Evolutionary conservation across 768 basidiomycete genomes (phyloP).

Genomic region (Auricularia heimuer): DNA sequence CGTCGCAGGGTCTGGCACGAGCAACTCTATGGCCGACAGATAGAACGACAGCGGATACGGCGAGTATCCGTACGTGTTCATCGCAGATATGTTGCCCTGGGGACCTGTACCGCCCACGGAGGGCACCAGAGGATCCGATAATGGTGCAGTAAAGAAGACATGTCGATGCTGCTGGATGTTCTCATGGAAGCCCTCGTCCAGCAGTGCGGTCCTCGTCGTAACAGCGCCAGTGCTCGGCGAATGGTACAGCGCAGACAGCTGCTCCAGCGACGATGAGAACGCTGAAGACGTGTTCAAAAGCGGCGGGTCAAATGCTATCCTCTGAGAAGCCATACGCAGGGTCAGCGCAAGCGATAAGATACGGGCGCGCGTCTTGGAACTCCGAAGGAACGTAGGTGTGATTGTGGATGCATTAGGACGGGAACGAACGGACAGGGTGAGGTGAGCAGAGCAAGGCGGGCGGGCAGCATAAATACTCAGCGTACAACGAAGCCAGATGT

Average conservation of each 20-base stretch:
- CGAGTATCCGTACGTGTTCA: constrained; percentile 86
- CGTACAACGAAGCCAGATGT: background rate
- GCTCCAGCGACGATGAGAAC: constrained; percentile 63
- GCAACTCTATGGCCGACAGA: constrained; percentile 49
- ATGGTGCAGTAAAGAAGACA: constrained; percentile 11
- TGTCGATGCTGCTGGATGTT: constrained; percentile 46
- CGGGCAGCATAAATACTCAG: background rate
- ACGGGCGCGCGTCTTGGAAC: background rate
- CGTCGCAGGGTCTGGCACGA: constrained; percentile 29
- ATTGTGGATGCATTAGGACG: no score
- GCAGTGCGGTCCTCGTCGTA: constrained; percentile 68
- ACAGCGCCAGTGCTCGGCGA: constrained; percentile 67
- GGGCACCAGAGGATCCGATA: background rate
- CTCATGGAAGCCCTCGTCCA: constrained; percentile 56
- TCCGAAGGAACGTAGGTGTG: background rate
- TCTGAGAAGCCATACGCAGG: background rate
- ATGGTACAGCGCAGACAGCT: constrained; percentile 57
- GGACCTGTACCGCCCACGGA: constrained; percentile 15
- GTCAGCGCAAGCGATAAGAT: background rate
- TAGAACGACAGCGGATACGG: constrained; percentile 63
- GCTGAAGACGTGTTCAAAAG: constrained; percentile 72
- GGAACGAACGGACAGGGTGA: no score
- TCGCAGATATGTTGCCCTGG: constrained; percentile 31
- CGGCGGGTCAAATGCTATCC: constrained; percentile 30
- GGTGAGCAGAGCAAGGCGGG: background rate